phyloP scores from a whole-genome alignment of 2,329 filamentous ascomycete genomes.

The Acrocalymma vagum region DNA sequence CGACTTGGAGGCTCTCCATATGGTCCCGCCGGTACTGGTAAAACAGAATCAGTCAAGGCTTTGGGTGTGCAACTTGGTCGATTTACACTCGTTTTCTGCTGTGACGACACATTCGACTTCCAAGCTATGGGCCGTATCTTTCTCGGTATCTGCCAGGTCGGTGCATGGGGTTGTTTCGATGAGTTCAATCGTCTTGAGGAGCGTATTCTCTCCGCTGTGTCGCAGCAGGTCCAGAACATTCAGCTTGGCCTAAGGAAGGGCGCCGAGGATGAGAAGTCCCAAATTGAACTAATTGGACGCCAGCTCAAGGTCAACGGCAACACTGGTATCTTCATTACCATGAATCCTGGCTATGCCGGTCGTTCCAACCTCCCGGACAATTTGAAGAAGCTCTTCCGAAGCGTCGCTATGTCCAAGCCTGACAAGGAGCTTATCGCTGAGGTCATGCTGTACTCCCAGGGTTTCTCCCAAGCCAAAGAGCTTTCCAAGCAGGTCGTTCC shows the following conservation, averaged over 20 bases:
- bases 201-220: slow-evolving; percentile 95
- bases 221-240: slow-evolving; percentile 99
- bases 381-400: slow-evolving; percentile 98
- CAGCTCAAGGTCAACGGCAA: slow-evolving; percentile 89
- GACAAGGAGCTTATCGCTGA: slow-evolving; percentile 99
- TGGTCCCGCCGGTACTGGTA: slow-evolving; percentile 95
- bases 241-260: slow-evolving; percentile 92
- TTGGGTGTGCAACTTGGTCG: slow-evolving; percentile 94
- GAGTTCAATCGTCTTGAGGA: slow-evolving; percentile 99
- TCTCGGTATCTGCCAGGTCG: slow-evolving; percentile 97
- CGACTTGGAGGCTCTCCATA: slow-evolving; percentile 96
- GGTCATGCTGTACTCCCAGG: slow-evolving; percentile 99
- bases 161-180: slow-evolving; percentile 99
- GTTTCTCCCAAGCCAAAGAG: slow-evolving; percentile 94
- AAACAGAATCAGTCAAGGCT: slow-evolving; percentile 98
- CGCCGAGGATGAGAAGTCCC: slow-evolving; percentile 79
- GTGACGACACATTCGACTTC: slow-evolving; percentile 99
- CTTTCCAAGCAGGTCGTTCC: slow-evolving; percentile 96
- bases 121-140: slow-evolving; percentile 99
- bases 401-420: slow-evolving; percentile 99
- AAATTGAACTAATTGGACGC: slow-evolving; percentile 94
- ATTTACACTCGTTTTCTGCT: slow-evolving; percentile 99
- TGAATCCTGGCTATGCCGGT: slow-evolving; percentile 99
- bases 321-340: slow-evolving; percentile 99
- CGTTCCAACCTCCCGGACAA: slow-evolving; percentile 98